Percentiles rank a stretch among this genome's conserved stretches.
These are phyloP conservation scores for Clonostachys rosea DNA, from an alignment of 2,329 filamentous ascomycete species.

Conservation along the genomic window DNA sequence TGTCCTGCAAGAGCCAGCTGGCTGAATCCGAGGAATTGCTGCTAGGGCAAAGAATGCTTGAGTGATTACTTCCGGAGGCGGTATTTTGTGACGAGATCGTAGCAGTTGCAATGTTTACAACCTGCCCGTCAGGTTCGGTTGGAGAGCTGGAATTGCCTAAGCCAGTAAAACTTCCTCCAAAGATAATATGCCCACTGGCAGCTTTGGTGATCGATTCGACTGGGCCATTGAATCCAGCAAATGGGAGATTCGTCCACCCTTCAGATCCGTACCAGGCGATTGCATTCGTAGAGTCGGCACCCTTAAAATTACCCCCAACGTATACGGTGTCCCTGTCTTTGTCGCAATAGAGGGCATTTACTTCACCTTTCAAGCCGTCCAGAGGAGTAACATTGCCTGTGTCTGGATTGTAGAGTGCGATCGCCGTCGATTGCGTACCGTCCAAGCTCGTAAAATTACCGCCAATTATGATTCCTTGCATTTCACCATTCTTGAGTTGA, in stretches of 20 bases:
- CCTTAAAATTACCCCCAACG: slow-evolving; percentile 81
- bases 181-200: slow-evolving; percentile 80
- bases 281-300: slow-evolving; percentile 81
- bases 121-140: slow-evolving; percentile 65
- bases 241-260: slow-evolving; percentile 77
- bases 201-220: slow-evolving; percentile 81
- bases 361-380: slow-evolving; percentile 75
- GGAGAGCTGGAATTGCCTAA: slow-evolving; percentile 74
- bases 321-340: slow-evolving; percentile 74
- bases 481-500: slow-evolving; percentile 57
- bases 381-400: slow-evolving; percentile 68
- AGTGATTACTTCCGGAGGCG: slow-evolving; percentile 58
- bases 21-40: slow-evolving; percentile 65
- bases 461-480: slow-evolving; percentile 76
- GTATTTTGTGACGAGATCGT: slow-evolving; percentile 65
- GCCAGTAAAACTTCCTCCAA: slow-evolving; percentile 85
- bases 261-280: slow-evolving; percentile 69
- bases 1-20: slow-evolving; percentile 74
- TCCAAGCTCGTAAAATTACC: slow-evolving; percentile 95
- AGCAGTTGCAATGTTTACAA: slow-evolving; percentile 80
- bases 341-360: slow-evolving; percentile 82
- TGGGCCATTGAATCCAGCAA: slow-evolving; percentile 91
- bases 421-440: slow-evolving; percentile 67
- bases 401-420: slow-evolving; percentile 76
- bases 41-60: slow-evolving; percentile 74